Evolutionary conservation across 2,329 filamentous ascomycete species (phyloP).

Genomic region (Emmonsiellopsis sp.): DNA sequence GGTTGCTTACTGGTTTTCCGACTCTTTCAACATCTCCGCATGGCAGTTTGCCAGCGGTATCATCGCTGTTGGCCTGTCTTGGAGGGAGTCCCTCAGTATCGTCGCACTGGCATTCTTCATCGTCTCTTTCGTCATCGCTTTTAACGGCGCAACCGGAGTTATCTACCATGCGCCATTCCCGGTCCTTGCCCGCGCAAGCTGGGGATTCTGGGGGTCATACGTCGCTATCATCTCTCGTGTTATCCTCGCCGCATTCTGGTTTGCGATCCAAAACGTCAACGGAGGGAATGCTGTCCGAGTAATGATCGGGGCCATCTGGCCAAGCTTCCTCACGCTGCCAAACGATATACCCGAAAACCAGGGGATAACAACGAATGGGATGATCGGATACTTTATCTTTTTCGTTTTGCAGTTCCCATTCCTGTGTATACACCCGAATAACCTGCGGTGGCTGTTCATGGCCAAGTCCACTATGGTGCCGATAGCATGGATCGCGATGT

Average conservation of each 20-base stretch:
- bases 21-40: constrained; percentile 73
- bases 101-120: constrained; percentile 80
- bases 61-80: constrained; percentile 67
- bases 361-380: constrained; percentile 65
- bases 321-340: constrained; percentile 47
- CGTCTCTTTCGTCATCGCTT: constrained; percentile 62
- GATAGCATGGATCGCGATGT: constrained; percentile 50
- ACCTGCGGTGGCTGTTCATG: constrained; percentile 28
- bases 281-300: constrained; percentile 50
- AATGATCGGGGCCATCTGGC: constrained; percentile 83
- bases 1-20: constrained; percentile 77
- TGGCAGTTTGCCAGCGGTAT: constrained; percentile 89
- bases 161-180: constrained; percentile 85
- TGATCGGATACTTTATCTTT: constrained; percentile 76
- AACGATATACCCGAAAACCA: constrained; percentile 57
- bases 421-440: constrained; percentile 34
- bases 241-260: constrained; percentile 52
- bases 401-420: constrained; percentile 38
- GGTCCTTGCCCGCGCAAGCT: constrained; percentile 65
- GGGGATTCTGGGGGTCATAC: constrained; percentile 73
- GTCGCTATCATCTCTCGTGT: constrained; percentile 44
- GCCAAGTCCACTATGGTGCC: constrained; percentile 40
- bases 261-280: constrained; percentile 57
- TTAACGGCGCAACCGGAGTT: constrained; percentile 75
- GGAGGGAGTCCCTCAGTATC: constrained; percentile 84